Percentiles rank a stretch among this genome's conserved stretches.
phyloP scores from a whole-genome alignment of 129 eudicot genomes.

The Helianthus tuberosus region DNA sequence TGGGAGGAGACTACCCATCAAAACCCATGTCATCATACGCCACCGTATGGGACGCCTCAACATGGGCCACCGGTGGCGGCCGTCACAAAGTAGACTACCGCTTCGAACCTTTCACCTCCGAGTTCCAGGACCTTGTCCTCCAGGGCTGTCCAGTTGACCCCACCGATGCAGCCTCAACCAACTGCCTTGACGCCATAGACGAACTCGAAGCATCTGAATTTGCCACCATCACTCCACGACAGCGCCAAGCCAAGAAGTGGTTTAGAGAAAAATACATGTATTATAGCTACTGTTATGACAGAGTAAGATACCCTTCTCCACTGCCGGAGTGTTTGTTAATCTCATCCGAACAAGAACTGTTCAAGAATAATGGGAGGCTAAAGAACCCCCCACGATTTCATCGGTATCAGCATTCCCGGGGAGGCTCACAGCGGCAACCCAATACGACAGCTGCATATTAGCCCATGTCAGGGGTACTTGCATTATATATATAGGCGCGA shows the following conservation, averaged over 20 bases:
- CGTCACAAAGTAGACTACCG: slow-evolving; percentile 62
- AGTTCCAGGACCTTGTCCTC: slow-evolving; percentile 66
- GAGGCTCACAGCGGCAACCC: slow-evolving; percentile 33
- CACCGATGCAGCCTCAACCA: slow-evolving; percentile 45
- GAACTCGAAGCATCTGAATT: slow-evolving; percentile 47
- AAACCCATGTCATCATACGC: slow-evolving; percentile 94
- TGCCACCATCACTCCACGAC: slow-evolving; percentile 48
- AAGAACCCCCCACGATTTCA: slow-evolving; percentile 43
- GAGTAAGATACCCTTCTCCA: slow-evolving; percentile 58
- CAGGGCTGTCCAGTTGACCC: slow-evolving; percentile 85
- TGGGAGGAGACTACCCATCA: slow-evolving; percentile 89
- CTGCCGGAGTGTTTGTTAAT: slow-evolving; percentile 65
- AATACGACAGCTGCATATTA: slow-evolving; percentile 27
- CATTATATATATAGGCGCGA: background rate
- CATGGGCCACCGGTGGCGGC: slow-evolving; percentile 89
- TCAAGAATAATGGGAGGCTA: slow-evolving; percentile 56
- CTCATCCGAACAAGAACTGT: slow-evolving; percentile 52
- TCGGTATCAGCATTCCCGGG: slow-evolving; percentile 31
- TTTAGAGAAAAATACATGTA: slow-evolving; percentile 70
- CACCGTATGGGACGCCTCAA: slow-evolving; percentile 87
- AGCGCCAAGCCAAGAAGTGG: slow-evolving; percentile 53
- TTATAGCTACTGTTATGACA: slow-evolving; percentile 71
- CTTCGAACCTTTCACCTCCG: slow-evolving; percentile 65
- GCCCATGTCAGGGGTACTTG: background rate
- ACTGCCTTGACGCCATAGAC: slow-evolving; percentile 53